phyloP scores from a whole-genome alignment of 139 green algal genomes.

The Marvania coccoides region DNA sequence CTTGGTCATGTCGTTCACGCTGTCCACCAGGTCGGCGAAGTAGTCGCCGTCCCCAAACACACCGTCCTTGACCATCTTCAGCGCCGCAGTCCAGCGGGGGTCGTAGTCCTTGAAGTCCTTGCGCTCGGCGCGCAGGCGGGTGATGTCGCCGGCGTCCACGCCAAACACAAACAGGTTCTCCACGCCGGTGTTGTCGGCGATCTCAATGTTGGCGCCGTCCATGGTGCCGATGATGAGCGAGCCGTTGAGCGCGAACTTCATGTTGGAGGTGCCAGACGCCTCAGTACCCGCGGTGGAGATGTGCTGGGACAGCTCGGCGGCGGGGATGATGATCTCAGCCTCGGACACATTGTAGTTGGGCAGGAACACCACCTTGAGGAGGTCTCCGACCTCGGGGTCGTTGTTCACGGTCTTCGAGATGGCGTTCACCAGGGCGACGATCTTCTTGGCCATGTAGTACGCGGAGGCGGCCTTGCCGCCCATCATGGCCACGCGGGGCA shows the following conservation, averaged over 20 bases:
- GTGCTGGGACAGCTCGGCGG: conserved; percentile 75
- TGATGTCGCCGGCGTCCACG: conserved; percentile 53
- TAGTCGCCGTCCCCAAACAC: conserved; percentile 88
- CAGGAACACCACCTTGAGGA: conserved; percentile 87
- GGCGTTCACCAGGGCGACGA: conserved; percentile 82
- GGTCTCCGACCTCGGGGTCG: conserved; percentile 77
- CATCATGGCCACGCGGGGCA: conserved; percentile 57
- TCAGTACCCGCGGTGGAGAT: conserved; percentile 84
- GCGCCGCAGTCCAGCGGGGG: conserved; percentile 52
- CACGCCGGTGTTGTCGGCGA: conserved; percentile 76
- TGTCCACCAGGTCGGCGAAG: conserved; percentile 84
- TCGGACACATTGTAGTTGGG: conserved; percentile 95
- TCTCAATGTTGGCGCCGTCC: conserved; percentile 99
- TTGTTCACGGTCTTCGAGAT: conserved; percentile 82
- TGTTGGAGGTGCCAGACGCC: conserved; percentile 92
- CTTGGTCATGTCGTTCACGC: conserved; percentile 73
- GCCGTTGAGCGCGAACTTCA: conserved; percentile 99
- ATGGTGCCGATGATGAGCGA: conserved; percentile 97
- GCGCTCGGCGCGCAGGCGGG: conserved; percentile 64
- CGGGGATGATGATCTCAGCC: conserved; percentile 78
- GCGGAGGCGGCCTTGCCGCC: conserved; percentile 85
- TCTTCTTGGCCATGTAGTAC: conserved; percentile 98
- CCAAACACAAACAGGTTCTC: conserved; percentile 89
- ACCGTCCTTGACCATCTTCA: conserved; percentile 50
- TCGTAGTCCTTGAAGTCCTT: conserved; percentile 74